A percentile compares a stretch with the other conserved stretches of the same genome.
These are phyloP conservation scores for Wakefieldia striispora DNA, from an alignment of 768 basidiomycete species.

Conservation along the genomic window DNA sequence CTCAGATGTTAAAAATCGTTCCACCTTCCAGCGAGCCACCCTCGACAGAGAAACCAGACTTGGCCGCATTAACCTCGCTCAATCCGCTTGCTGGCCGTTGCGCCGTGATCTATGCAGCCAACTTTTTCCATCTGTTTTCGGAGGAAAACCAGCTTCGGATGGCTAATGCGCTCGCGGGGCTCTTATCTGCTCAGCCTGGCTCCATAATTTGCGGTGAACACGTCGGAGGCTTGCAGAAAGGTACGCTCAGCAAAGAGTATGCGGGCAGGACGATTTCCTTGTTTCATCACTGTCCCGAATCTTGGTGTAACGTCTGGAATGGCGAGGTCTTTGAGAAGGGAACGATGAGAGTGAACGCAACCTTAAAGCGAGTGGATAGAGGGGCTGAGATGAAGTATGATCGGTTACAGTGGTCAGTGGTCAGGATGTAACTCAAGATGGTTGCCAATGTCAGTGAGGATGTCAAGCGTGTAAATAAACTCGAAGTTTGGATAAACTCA, in stretches of 20 bases:
- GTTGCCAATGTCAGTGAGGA: too few species aligned
- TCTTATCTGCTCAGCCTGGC: slow-evolving; percentile 29
- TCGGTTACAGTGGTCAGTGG: slow-evolving; percentile 27
- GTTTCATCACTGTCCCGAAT: slow-evolving; percentile 36
- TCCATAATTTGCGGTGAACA: slow-evolving; percentile 33
- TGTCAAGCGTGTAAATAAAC: too few species aligned
- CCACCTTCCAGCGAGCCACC: slow-evolving; percentile 30
- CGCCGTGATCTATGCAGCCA: slow-evolving; percentile 47
- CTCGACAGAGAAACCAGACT: slow-evolving; percentile 20
- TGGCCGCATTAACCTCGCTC: slow-evolving; percentile 40
- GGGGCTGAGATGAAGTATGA: not conserved
- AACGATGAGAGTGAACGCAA: slow-evolving; percentile 4
- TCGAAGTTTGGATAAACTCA: too few species aligned
- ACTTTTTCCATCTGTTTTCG: slow-evolving; percentile 44
- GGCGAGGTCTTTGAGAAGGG: slow-evolving; percentile 31
- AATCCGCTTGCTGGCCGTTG: slow-evolving; percentile 47
- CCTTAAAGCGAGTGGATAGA: not conserved
- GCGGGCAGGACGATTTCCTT: not conserved
- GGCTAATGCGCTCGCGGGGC: slow-evolving; percentile 26
- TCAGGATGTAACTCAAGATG: slow-evolving; percentile 11
- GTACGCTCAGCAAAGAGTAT: not conserved
- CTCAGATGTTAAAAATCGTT: slow-evolving; percentile 36
- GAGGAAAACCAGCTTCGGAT: slow-evolving; percentile 28
- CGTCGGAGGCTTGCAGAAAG: slow-evolving; percentile 7
- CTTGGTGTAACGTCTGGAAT: slow-evolving; percentile 39